Evolutionary conservation across 805 yeast species (phyloP).

Genomic region (Metschnikowia peoriensis): DNA sequence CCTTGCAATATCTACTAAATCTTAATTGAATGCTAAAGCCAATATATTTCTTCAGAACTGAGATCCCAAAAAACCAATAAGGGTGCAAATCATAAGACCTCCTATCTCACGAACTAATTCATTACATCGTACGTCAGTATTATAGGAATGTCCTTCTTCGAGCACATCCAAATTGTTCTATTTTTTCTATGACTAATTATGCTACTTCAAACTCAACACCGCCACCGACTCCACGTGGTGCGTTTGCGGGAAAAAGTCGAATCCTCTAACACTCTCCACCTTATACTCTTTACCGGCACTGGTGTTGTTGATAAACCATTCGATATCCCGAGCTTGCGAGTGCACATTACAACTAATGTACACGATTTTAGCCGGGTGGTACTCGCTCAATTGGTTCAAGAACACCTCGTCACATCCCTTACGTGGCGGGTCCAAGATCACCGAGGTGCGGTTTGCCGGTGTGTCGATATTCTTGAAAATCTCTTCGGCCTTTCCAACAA

Average conservation of each 20-base stretch:
- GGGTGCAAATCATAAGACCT: background rate
- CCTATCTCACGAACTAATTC: no score
- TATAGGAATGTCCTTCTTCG: no score
- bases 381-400: conserved; percentile 78
- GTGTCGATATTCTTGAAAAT: conserved; percentile 77
- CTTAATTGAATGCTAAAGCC: no score
- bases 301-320: conserved; percentile 71
- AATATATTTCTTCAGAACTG: no score
- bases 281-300: conserved; percentile 59
- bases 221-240: conserved; percentile 91
- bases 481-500: conserved; percentile 90
- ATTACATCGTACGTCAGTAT: no score
- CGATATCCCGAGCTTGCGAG: conserved; percentile 93
- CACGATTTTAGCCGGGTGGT: conserved; percentile 83
- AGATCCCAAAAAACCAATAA: no score
- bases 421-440: conserved; percentile 94
- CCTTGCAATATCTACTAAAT: no score
- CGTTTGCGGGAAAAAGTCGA: conserved; percentile 95
- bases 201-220: conserved; percentile 42
- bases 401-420: conserved; percentile 93
- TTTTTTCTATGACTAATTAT: background rate
- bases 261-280: conserved; percentile 85
- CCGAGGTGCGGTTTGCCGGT: conserved; percentile 75
- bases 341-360: conserved; percentile 97
- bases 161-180: background rate